phyloP scores from a whole-genome alignment of 2,329 filamentous ascomycete genomes.

The Microcyclospora pomicola region DNA sequence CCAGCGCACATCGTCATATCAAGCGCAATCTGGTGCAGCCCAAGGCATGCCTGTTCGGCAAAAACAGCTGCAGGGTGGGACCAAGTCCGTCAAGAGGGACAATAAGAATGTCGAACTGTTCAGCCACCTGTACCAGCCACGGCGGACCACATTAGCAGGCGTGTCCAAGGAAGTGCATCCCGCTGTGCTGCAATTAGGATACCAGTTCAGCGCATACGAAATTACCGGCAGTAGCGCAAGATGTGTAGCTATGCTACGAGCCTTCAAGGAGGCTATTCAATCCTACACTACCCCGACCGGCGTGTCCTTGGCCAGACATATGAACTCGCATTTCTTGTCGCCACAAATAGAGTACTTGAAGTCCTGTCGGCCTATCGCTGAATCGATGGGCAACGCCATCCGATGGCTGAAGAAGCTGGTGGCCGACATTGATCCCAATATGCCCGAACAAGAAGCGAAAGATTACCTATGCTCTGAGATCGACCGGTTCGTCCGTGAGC shows the following conservation, averaged over 20 bases:
- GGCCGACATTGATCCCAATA: conserved; percentile 75
- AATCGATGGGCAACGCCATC: conserved; percentile 94
- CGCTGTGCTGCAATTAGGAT: conserved; percentile 66
- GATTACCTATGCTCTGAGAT: conserved; percentile 64
- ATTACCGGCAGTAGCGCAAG: conserved; percentile 82
- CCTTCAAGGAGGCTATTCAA: conserved; percentile 85
- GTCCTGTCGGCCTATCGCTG: conserved; percentile 86
- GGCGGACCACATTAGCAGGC: neutral
- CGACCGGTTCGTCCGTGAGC: conserved; percentile 80
- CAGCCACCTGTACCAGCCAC: conserved; percentile 47
- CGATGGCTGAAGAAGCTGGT: conserved; percentile 88
- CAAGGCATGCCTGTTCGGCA: conserved; percentile 6
- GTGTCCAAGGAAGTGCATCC: conserved; percentile 61
- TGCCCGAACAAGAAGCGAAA: conserved; percentile 71
- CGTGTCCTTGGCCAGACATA: conserved; percentile 75
- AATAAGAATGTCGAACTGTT: conserved; percentile 62
- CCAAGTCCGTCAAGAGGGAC: conserved; percentile 24
- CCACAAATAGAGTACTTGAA: conserved; percentile 92
- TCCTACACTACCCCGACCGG: conserved; percentile 81
- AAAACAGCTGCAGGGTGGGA: conserved; percentile 5
- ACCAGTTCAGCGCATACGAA: conserved; percentile 80
- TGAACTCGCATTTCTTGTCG: conserved; percentile 80
- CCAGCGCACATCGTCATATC: conserved; percentile 7
- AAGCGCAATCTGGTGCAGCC: neutral
- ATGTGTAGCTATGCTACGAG: conserved; percentile 73